A percentile compares a stretch with the other conserved stretches of the same genome.
Evolutionary conservation across 805 yeast species (phyloP).

Genomic region (Ogataea methanolica): DNA sequence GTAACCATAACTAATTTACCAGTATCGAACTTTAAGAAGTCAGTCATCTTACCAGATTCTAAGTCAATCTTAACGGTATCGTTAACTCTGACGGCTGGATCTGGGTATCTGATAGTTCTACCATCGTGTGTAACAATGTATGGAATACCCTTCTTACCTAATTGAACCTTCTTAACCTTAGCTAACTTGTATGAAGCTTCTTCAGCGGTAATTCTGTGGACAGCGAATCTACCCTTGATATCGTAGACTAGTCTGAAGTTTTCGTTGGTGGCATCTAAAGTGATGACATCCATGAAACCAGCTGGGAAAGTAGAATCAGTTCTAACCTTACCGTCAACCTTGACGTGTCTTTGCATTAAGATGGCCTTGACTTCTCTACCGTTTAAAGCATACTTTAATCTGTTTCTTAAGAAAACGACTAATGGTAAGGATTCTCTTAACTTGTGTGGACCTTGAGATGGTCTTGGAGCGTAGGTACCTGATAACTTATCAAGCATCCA

Average conservation of each 20-base stretch:
- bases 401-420: slow-evolving; percentile 95
- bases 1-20: slow-evolving; percentile 91
- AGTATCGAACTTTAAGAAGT: slow-evolving; percentile 86
- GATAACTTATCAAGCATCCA: slow-evolving; percentile 99
- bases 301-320: slow-evolving; percentile 98
- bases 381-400: slow-evolving; percentile 97
- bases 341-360: slow-evolving; percentile 96
- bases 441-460: slow-evolving; percentile 99
- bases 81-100: slow-evolving; percentile 93
- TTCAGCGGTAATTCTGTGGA: slow-evolving; percentile 98
- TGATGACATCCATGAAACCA: slow-evolving; percentile 98
- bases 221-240: slow-evolving; percentile 98
- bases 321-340: slow-evolving; percentile 99
- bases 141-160: slow-evolving; percentile 98
- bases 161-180: slow-evolving; percentile 96
- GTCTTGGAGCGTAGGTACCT: slow-evolving; percentile 99
- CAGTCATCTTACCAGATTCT: slow-evolving; percentile 91
- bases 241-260: slow-evolving; percentile 99
- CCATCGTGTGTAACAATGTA: slow-evolving; percentile 99
- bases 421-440: slow-evolving; percentile 97
- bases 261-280: slow-evolving; percentile 97
- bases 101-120: slow-evolving; percentile 99
- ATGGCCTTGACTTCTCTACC: slow-evolving; percentile 99
- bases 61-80: slow-evolving; percentile 97
- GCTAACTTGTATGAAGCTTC: slow-evolving; percentile 98